Conservation (phyloP, 306 rosid genomes). For the Dalbergia cochinchinensis region DNA sequence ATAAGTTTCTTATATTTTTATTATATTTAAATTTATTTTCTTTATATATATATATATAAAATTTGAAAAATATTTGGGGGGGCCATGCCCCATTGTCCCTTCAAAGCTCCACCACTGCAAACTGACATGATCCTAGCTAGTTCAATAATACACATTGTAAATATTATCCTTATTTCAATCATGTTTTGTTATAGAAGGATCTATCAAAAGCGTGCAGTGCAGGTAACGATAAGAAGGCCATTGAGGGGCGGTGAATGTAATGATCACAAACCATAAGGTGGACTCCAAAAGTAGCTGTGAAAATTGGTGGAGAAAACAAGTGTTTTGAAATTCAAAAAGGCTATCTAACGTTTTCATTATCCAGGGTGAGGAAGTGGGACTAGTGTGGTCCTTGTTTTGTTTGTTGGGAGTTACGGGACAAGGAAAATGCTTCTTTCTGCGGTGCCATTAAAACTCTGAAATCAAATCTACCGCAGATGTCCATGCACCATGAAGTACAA, state of each 20-base stretch:
- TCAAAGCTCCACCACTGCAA: too few species aligned
- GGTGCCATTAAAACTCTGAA: background rate
- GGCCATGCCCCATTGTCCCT: too few species aligned
- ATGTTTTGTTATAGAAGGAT: background rate
- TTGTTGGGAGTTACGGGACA: slow-evolving; percentile 19
- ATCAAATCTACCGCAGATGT: background rate
- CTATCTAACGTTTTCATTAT: background rate
- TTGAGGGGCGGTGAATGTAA: slow-evolving; percentile 11
- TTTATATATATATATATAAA: too few species aligned
- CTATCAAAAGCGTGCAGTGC: background rate
- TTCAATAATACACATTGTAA: background rate
- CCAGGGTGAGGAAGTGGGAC: background rate
- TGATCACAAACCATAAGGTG: slow-evolving; percentile 3
- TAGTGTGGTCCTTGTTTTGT: slow-evolving; percentile 18
- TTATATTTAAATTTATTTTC: too few species aligned
- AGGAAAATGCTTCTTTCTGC: slow-evolving; percentile 1
- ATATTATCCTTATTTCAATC: background rate
- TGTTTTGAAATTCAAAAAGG: slow-evolving; percentile 20
- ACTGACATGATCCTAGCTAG: background rate
- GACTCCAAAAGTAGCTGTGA: background rate
- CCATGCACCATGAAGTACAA: background rate
- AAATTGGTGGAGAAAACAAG: background rate
- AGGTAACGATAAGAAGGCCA: background rate
- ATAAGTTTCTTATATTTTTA: too few species aligned
- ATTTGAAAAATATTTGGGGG: too few species aligned